Percentiles rank a stretch among this genome's conserved stretches.
Conservation (phyloP, 495 filamentous ascomycete genomes). For the Penicillium turbatum region DNA sequence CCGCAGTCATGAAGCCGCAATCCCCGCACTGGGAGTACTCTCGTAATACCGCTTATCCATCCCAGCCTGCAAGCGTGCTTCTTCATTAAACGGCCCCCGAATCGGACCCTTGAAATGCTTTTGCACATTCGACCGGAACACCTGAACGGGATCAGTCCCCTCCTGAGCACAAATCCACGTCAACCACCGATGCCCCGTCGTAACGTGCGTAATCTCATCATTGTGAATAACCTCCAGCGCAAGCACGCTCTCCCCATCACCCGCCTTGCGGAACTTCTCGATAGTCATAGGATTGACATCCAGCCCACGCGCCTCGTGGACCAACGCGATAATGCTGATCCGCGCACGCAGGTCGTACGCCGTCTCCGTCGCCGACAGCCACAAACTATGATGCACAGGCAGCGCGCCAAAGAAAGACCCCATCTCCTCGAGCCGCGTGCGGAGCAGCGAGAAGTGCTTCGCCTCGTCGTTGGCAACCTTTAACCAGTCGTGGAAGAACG, state of each 20-base stretch:
- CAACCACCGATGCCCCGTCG: constrained; percentile 50
- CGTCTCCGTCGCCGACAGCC: constrained; percentile 45
- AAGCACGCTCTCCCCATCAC: constrained; percentile 43
- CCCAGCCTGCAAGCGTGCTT: constrained; percentile 46
- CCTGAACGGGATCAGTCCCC: constrained; percentile 45
- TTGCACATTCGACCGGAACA: constrained; percentile 47
- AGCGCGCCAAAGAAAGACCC: constrained; percentile 48
- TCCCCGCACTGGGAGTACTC: neutral
- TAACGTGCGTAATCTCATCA: constrained; percentile 54
- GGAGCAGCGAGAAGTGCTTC: constrained; percentile 51
- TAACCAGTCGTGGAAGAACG: constrained; percentile 52
- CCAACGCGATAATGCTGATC: constrained; percentile 50
- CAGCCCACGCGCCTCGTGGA: constrained; percentile 50
- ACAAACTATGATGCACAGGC: constrained; percentile 49
- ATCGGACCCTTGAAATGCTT: constrained; percentile 46
- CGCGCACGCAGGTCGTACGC: constrained; percentile 47
- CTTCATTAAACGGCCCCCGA: constrained; percentile 48
- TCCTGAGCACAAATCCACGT: constrained; percentile 52
- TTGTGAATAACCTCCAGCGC: constrained; percentile 48
- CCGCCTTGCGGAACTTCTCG: constrained; percentile 47
- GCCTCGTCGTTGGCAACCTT: constrained; percentile 53
- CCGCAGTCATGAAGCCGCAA: constrained; percentile 11
- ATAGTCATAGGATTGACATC: constrained; percentile 54
- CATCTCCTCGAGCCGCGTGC: constrained; percentile 46
- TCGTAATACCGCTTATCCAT: constrained; percentile 49